These are phyloP conservation scores for Pontederia crassipes DNA, from an alignment of 176 grass and related monocot genomes.

Conservation along the genomic window DNA sequence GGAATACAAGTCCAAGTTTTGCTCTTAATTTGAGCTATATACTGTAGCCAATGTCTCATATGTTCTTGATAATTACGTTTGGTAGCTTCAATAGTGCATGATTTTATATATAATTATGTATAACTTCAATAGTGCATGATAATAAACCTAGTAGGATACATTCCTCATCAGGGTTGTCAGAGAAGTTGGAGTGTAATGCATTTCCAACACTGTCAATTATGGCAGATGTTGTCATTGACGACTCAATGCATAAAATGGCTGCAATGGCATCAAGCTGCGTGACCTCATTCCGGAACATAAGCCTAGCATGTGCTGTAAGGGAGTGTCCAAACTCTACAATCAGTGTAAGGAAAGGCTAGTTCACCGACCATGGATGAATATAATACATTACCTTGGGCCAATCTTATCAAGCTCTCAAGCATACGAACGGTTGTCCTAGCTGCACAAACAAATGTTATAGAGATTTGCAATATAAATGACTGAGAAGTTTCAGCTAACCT, in stretches of 20 bases:
- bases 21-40: not conserved
- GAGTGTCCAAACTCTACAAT: not conserved
- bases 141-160: constrained; percentile 58
- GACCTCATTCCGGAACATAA: constrained; percentile 90
- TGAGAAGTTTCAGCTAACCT: constrained; percentile 27
- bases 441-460: constrained; percentile 26
- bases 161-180: constrained; percentile 71
- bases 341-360: constrained; percentile 2
- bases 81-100: constrained; percentile 1
- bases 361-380: constrained; percentile 2
- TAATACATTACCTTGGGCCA: constrained; percentile 54
- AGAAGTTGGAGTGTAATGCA: constrained; percentile 67
- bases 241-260: constrained; percentile 89
- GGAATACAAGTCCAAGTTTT: not conserved
- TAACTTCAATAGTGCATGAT: not conserved
- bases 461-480: constrained; percentile 7
- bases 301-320: constrained; percentile 71
- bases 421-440: constrained; percentile 90
- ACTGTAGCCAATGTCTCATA: too few relatives aligned
- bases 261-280: constrained; percentile 55
- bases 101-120: not conserved
- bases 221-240: constrained; percentile 78
- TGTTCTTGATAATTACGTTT: not conserved
- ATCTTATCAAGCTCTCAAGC: constrained; percentile 96
- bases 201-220: constrained; percentile 59